These are phyloP conservation scores for Plasmodium billcollinsi DNA, from an alignment of 169 alveolate species.

Conservation along the genomic window DNA sequence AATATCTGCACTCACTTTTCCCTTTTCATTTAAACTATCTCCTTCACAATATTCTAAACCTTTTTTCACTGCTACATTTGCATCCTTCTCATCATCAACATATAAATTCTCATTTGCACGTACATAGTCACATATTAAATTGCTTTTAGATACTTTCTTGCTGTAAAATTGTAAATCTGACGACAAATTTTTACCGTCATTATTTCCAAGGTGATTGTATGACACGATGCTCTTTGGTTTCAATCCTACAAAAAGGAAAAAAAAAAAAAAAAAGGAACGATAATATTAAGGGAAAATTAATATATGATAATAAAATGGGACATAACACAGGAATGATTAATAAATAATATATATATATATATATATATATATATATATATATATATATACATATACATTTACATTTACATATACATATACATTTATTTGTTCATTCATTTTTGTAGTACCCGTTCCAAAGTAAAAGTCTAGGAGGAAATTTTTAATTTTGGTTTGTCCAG, in stretches of 20 bases:
- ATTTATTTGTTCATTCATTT: too few species aligned
- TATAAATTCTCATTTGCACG: conserved; percentile 88
- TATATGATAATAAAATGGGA: not conserved
- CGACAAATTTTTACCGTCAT: conserved; percentile 92
- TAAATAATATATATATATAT: too few species aligned
- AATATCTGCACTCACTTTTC: conserved; percentile 9
- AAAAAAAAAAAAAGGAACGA: not conserved
- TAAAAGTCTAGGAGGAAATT: conserved; percentile 90
- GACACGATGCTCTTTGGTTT: conserved; percentile 91
- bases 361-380: too few species aligned
- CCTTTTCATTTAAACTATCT: conserved; percentile 18
- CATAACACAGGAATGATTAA: not conserved
- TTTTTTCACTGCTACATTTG: conserved; percentile 23
- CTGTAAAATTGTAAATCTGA: conserved; percentile 89
- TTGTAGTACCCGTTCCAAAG: conserved; percentile 44
- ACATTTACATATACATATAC: too few species aligned
- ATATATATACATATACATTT: too few species aligned
- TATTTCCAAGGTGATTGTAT: conserved; percentile 94
- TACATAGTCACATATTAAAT: conserved; percentile 91
- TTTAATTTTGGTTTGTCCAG: conserved; percentile 93
- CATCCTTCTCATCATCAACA: conserved; percentile 74
- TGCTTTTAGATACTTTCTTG: conserved; percentile 91
- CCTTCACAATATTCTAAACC: conserved; percentile 87
- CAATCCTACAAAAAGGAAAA: conserved; percentile 86
- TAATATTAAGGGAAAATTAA: not conserved